Evolutionary conservation across 495 filamentous ascomycete genomes (phyloP).

Genomic region (Annulohypoxylon nitens): DNA sequence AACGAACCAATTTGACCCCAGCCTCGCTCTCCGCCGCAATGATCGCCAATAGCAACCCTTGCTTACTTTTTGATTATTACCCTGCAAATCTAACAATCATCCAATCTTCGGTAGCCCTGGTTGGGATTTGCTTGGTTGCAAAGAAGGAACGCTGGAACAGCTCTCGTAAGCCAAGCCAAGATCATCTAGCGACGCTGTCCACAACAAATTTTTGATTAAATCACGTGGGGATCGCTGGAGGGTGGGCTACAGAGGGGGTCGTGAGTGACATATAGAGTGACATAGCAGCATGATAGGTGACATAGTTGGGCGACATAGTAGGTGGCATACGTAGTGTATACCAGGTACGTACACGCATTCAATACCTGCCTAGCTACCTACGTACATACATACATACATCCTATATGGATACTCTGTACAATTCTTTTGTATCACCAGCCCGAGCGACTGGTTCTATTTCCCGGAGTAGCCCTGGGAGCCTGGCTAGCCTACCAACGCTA

Average conservation of each 20-base stretch:
- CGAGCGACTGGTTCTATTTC: constrained; percentile 46
- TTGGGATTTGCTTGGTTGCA: constrained; percentile 17
- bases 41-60: constrained; percentile 44
- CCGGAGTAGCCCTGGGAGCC: constrained; percentile 44
- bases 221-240: constrained; percentile 35
- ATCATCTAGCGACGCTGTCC: constrained; percentile 23
- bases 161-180: constrained; percentile 26
- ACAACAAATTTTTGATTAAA: constrained; percentile 23
- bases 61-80: constrained; percentile 27
- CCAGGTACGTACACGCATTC: background rate
- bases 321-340: background rate
- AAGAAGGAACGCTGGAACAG: constrained; percentile 11
- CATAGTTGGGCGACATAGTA: background rate
- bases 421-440: constrained; percentile 38
- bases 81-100: constrained; percentile 32
- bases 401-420: background rate
- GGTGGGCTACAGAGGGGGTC: constrained; percentile 18
- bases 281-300: background rate
- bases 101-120: constrained; percentile 27
- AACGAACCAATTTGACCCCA: constrained; percentile 44
- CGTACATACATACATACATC: background rate
- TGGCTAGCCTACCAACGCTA: constrained; percentile 42
- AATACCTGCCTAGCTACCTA: too few relatives aligned
- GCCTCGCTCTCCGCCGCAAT: constrained; percentile 42
- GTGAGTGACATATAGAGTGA: constrained; percentile 9